Base-by-base conservation (phyloP, 306 rosid species). In the Pyrus bretschneideri region DNA sequence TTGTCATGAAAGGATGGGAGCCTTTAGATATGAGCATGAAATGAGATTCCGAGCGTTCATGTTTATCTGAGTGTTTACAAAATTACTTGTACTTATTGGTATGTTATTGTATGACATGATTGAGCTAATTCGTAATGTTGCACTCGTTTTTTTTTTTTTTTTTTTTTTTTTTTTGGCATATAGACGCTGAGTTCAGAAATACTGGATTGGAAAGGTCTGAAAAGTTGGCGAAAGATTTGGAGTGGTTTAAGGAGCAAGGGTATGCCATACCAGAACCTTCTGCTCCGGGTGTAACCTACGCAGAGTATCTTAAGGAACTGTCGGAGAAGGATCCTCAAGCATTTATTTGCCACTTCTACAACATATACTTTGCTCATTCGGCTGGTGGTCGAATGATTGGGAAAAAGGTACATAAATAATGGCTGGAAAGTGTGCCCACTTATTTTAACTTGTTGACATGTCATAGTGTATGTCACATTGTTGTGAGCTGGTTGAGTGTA, bases 331-430 rank as follows among this genome's bases (percentile, higher is more conserved):
- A 96, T 83, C 90, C 93, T 61, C 99, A 91, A 81, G 97, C 98
- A 67, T 92, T 96, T 83, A 73, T 96, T 45, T 96, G 98, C 88
- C 99, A 96, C 84, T 96, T 92, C 72, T 96, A 96, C 83, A 96
- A 96, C 81, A 84, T 84, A 65, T 96, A 92, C 90, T 96, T 96
- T 73, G 99, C 99, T 58, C 99, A 96, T 80, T 44, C 93, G 18
- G 99, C 99, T 49, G 99, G 99, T 17, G 99, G 99, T 71, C 90
- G 99, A 77, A 92, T 92, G 97, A 93, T 96, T 35, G 99, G 99
- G 70, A 89, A 68, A 79, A 91, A 91, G 93, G 93, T 91, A 89
- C 83, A 14, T 29, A 64, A 33, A 76, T 40, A 18, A 3, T 80
- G 51, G 73, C 38, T 22, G 19, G 71, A 71, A 73, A 25, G 31